Evolutionary conservation across 768 basidiomycete genomes (phyloP).

Genomic region (Boletus vermiculosoides): DNA sequence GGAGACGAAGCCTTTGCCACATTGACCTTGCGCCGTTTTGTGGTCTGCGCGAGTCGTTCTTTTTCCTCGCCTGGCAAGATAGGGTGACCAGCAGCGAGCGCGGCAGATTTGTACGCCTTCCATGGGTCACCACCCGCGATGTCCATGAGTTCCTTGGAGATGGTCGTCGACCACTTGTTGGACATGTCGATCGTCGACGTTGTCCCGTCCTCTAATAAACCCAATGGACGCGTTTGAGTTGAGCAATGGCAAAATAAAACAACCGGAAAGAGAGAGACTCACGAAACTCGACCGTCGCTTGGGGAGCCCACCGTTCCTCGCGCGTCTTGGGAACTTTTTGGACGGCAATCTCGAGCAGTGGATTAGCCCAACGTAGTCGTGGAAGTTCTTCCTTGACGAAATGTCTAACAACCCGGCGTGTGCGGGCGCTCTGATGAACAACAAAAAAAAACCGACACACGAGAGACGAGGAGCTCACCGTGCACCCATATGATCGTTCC

Average conservation of each 20-base stretch:
- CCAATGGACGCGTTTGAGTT: background rate
- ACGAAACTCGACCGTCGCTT: conserved; percentile 65
- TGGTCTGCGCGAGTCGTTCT: conserved; percentile 19
- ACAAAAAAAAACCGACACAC: too few relatives aligned
- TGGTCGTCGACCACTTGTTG: conserved; percentile 68
- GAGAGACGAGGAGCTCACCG: conserved; percentile 42
- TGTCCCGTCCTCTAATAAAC: conserved; percentile 47
- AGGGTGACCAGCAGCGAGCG: conserved; percentile 46
- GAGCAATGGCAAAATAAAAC: background rate
- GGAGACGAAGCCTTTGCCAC: conserved; percentile 12
- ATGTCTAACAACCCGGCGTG: conserved; percentile 45
- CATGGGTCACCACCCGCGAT: conserved; percentile 59
- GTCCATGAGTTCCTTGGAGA: conserved; percentile 71
- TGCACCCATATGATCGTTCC: conserved; percentile 75
- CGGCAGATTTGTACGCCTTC: conserved; percentile 53
- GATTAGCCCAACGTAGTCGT: conserved; percentile 76
- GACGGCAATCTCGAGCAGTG: conserved; percentile 58
- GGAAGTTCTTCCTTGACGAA: conserved; percentile 80
- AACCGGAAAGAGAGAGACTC: conserved; percentile 30
- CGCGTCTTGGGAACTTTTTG: conserved; percentile 51
- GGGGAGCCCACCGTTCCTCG: conserved; percentile 57
- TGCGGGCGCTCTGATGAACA: too few relatives aligned
- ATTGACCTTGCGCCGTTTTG: conserved; percentile 11
- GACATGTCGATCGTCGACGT: conserved; percentile 50
- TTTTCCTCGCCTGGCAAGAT: conserved; percentile 46